A percentile compares a stretch with the other conserved stretches of the same genome.
Evolutionary conservation across 2,329 filamentous ascomycete species (phyloP).

Genomic region (Aspergillus cejpii): DNA sequence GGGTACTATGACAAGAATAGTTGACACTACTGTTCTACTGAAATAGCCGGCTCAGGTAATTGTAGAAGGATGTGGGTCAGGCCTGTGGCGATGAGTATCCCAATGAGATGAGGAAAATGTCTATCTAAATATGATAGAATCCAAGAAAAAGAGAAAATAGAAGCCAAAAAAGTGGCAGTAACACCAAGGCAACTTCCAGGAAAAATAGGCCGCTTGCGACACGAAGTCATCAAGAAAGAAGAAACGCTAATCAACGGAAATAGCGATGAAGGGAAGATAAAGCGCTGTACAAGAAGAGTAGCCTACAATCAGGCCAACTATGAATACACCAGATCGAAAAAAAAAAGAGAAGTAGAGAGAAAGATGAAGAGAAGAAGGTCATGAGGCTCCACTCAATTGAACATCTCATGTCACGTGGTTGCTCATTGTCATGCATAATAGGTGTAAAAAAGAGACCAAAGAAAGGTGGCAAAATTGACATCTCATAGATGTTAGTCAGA

Average conservation of each 20-base stretch:
- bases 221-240: background rate
- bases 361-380: slow-evolving; percentile 13
- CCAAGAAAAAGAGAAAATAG: background rate
- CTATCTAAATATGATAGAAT: background rate
- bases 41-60: no score
- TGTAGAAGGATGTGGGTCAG: no score
- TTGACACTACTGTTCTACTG: no score
- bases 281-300: slow-evolving; percentile 2
- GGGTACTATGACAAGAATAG: no score
- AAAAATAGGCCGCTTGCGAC: background rate
- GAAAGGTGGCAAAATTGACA: slow-evolving; percentile 11
- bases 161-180: slow-evolving; percentile 10
- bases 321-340: slow-evolving; percentile 7
- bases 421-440: slow-evolving; percentile 24
- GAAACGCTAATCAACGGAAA: slow-evolving; percentile 11
- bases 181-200: slow-evolving; percentile 12
- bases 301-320: slow-evolving; percentile 1
- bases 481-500: slow-evolving; percentile 4
- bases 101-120: background rate
- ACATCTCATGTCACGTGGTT: slow-evolving; percentile 23
- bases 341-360: slow-evolving; percentile 15
- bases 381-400: slow-evolving; percentile 19
- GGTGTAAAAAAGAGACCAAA: slow-evolving; percentile 15
- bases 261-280: slow-evolving; percentile 4
- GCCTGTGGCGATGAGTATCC: no score